Base-by-base conservation (phyloP, 805 yeast species). In the Ogataea wickerhamii region DNA sequence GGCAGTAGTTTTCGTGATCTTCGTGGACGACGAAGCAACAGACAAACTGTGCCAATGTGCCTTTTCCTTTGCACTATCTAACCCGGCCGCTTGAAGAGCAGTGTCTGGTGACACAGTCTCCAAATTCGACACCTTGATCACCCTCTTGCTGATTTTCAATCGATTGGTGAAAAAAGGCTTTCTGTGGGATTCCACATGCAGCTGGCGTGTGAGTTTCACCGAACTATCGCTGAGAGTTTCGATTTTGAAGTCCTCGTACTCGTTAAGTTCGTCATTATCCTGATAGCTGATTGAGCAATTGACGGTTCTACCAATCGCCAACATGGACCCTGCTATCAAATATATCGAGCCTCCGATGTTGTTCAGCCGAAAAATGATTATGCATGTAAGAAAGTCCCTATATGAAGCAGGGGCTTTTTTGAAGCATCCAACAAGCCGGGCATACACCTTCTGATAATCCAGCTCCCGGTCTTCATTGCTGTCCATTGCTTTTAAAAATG, bases 341-440 rank as follows among this genome's bases (percentile, higher is more conserved):
- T 58, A 60, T 14, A 60, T 45, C 3, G 61, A 52, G 16, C 54
- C 53, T 24, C 49, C 44, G 20, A 50, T 45, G 36, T 50, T 56
- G 40, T 60, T 60, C 32, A 49, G 27, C 31, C 46, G 43, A 43
- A 44, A 58, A n/a, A 53, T 49, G 0, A 35, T 28, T 36, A 55
- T 28, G 32, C 49, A 55, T 13, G 44, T 47, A 7, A 52, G 19
- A 35, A 57, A 55, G 5, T 37, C 29, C n/a, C 37, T 29, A 22
- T 38, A 48, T 8, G 48, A n/a, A 7, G 53, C 18, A 10, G 48
- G 41, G 17, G 51, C 26, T 16, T 43, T 37, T 34, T 54, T 58
- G 36, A 60, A 60, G 37, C 60, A 52, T 4, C 31, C 28, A 8
- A 21, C 18, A 30, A 55, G 30, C 4, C 48, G 23, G 7, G 43